Base-by-base conservation (phyloP, 75 land plant species). In the Pinus albicaulis region DNA sequence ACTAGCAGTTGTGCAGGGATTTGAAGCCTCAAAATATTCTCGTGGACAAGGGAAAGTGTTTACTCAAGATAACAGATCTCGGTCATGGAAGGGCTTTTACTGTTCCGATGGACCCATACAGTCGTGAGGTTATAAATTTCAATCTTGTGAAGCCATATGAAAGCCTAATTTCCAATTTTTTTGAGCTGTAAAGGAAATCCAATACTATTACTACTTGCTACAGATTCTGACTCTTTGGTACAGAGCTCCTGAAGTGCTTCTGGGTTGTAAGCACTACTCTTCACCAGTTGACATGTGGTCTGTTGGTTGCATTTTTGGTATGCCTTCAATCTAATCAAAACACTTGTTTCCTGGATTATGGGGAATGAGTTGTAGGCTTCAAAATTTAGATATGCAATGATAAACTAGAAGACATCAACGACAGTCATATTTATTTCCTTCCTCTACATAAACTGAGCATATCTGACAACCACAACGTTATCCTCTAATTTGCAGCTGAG, bases 171-270 rank as follows among this genome's bases (percentile, higher is more conserved):
- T 44, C 52, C 8, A 44, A 0, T 44, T 44, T 44, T 44, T 44
- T 7, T 44, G 10, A 44, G 52, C 7, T 6, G 52, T 44, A 44
- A 44, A 8, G 7, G 52, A 44, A 44, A 44, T 44, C 52, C 10
- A 44, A 7, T 7, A 44, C 52, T 44, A 1, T 22, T 24, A 24
- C 25, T 14, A 24, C 22, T n/a, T 22, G 24, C 71, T 61, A 34
- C 69, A 82, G 83, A 82, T 78, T 58, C 76, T 78, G n/a, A 82
- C 83, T 52, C 81, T 82, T 13, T 82, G 83, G 73, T 83, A 71
- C 59, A 57, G 78, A 36, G 82, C 82, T 20, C 83, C 85, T 24
- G 83, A 83, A 76, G 85, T 83, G 23, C 74, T 83, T 53, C 77
- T 83, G 3, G 82, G 82, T 24, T 74, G 78, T 10, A 76, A 83